Evolutionary conservation across 306 rosid genomes (phyloP).

Genomic region (Vigna nakashimae): DNA sequence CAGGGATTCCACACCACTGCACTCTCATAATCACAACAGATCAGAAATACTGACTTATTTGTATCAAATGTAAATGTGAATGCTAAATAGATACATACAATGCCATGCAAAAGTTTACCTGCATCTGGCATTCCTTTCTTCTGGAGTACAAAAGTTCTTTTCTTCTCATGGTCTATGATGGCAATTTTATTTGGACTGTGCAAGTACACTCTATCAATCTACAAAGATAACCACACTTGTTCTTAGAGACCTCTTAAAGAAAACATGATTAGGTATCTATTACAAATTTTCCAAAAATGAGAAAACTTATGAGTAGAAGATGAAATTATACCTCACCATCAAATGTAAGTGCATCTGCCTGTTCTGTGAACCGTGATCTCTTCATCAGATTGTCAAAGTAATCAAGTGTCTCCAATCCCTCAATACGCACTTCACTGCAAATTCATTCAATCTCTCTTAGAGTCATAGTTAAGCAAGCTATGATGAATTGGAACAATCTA

Average conservation of each 20-base stretch:
- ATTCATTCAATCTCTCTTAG: conserved; percentile 42
- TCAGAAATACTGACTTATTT: background rate
- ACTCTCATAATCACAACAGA: conserved; percentile 13
- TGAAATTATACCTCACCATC: conserved; percentile 68
- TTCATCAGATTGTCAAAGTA: conserved; percentile 67
- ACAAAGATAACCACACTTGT: conserved; percentile 21
- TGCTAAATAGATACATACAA: conserved; percentile 1
- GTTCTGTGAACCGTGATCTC: conserved; percentile 75
- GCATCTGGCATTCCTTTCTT: conserved; percentile 75
- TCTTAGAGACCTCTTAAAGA: conserved; percentile 31
- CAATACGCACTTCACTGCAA: conserved; percentile 83
- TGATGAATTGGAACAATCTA: conserved; percentile 4
- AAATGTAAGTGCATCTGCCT: conserved; percentile 83
- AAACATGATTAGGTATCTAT: background rate
- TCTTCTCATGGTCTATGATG: conserved; percentile 84
- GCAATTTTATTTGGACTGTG: conserved; percentile 71
- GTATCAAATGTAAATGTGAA: background rate
- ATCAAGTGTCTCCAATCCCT: conserved; percentile 88
- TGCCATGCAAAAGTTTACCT: conserved; percentile 50
- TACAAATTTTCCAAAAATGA: background rate
- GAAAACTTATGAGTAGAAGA: background rate
- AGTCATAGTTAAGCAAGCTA: conserved; percentile 19
- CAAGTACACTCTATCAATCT: conserved; percentile 74
- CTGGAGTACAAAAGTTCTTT: conserved; percentile 72
- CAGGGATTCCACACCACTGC: conserved; percentile 89